phyloP scores from a whole-genome alignment of 495 filamentous ascomycete genomes.

The Opeltia flavorubescens region DNA sequence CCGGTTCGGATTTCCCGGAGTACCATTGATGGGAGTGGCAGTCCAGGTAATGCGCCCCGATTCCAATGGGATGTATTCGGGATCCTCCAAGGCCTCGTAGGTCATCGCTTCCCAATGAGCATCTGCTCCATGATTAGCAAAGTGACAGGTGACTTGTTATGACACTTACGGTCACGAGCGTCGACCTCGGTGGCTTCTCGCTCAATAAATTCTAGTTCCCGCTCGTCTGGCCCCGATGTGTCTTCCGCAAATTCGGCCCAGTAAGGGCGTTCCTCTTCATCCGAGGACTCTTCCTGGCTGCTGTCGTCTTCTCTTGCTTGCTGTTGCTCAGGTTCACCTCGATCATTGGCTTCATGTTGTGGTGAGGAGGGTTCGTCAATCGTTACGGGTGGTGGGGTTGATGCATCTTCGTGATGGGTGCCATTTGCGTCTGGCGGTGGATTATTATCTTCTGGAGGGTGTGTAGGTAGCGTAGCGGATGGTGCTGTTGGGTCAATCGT shows the following conservation, averaged over 20 bases:
- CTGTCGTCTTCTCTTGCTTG: slow-evolving; percentile 9
- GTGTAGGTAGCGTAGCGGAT: no score
- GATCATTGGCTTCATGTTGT: background rate
- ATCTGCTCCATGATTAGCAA: slow-evolving; percentile 23
- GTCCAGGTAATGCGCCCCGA: slow-evolving; percentile 48
- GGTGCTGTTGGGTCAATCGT: no score
- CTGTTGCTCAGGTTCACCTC: background rate
- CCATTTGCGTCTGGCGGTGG: background rate
- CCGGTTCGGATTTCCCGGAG: slow-evolving; percentile 43
- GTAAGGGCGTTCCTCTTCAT: slow-evolving; percentile 30
- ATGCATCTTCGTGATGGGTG: background rate
- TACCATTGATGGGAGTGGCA: slow-evolving; percentile 45
- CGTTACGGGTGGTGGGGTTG: background rate
- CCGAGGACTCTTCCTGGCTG: slow-evolving; percentile 9
- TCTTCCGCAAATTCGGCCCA: slow-evolving; percentile 43
- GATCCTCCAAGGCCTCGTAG: slow-evolving; percentile 43
- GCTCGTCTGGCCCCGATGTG: slow-evolving; percentile 39
- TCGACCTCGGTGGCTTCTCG: slow-evolving; percentile 31
- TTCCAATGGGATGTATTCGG: slow-evolving; percentile 36
- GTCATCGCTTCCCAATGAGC: slow-evolving; percentile 46
- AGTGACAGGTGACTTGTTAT: background rate
- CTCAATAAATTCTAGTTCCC: slow-evolving; percentile 47
- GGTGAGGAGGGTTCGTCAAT: background rate
- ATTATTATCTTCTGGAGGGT: background rate
- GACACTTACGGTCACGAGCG: slow-evolving; percentile 38